These are phyloP conservation scores for Saccharomycodes ludwigii DNA, from an alignment of 805 yeast species.

Conservation along the genomic window DNA sequence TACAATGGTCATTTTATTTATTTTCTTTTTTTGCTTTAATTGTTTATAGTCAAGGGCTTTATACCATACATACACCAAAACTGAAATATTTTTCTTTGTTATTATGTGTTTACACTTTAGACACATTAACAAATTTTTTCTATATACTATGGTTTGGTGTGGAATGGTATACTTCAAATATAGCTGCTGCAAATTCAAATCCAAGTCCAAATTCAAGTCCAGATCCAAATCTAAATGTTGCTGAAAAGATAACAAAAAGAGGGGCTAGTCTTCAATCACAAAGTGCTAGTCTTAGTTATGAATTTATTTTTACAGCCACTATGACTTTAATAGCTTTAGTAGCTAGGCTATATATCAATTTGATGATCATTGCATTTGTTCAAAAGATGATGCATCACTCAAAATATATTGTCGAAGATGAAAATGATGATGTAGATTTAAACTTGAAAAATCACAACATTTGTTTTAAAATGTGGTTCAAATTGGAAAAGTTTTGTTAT, in stretches of 20 bases:
- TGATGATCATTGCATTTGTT: conserved; percentile 47
- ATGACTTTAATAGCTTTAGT: conserved; percentile 36
- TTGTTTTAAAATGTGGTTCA: conserved; percentile 20
- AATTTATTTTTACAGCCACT: conserved; percentile 44
- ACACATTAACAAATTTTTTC: conserved; percentile 58
- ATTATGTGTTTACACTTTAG: conserved; percentile 49
- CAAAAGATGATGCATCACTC: conserved; percentile 40
- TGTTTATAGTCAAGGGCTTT: conserved; percentile 49
- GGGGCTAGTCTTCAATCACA: conserved; percentile 28
- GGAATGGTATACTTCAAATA: conserved; percentile 57
- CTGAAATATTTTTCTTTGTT: conserved; percentile 52
- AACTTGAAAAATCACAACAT: conserved; percentile 23
- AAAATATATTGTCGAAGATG: conserved; percentile 25
- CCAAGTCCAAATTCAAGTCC: conserved; percentile 2
- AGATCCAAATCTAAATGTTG: conserved; percentile 4
- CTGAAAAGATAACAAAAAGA: conserved; percentile 7
- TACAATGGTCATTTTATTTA: conserved; percentile 74
- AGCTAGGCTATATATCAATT: conserved; percentile 46
- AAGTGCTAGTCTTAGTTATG: conserved; percentile 50
- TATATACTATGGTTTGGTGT: conserved; percentile 55
- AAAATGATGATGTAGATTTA: conserved; percentile 24
- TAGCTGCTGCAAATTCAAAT: conserved; percentile 16
- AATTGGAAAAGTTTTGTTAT: conserved; percentile 21
- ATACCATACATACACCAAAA: conserved; percentile 38
- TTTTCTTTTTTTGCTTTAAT: conserved; percentile 52